Evolutionary conservation across 176 grass and related monocot genomes (phyloP).

Genomic region (Ensete glaucum): DNA sequence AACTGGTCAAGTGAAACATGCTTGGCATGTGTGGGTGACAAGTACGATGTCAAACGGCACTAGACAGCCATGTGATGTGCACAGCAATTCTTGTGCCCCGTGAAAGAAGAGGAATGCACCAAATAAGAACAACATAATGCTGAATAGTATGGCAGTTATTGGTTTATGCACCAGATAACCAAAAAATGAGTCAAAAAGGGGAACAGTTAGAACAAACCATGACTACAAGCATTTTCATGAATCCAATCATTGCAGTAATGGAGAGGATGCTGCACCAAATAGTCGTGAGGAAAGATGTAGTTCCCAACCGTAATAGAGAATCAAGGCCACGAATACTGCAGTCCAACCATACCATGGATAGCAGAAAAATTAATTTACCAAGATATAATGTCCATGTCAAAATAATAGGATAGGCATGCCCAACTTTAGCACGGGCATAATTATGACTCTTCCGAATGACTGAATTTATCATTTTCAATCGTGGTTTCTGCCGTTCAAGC

Average conservation of each 20-base stretch:
- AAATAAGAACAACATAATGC: neutral
- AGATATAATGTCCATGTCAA: slow-evolving; percentile 49
- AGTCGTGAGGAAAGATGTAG: slow-evolving; percentile 77
- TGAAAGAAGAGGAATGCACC: neutral
- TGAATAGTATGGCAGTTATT: neutral
- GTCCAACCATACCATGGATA: slow-evolving; percentile 81
- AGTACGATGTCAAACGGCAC: no score
- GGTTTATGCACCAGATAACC: slow-evolving; percentile 6
- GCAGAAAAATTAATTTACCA: slow-evolving; percentile 68
- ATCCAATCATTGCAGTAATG: slow-evolving; percentile 76
- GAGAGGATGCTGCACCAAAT: slow-evolving; percentile 82
- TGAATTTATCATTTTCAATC: slow-evolving; percentile 29
- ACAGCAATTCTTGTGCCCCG: neutral
- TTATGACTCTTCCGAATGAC: slow-evolving; percentile 36
- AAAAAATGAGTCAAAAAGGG: slow-evolving; percentile 20
- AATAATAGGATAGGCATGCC: slow-evolving; percentile 53
- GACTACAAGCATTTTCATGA: slow-evolving; percentile 59
- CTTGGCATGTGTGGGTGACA: no score
- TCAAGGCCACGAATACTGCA: slow-evolving; percentile 80
- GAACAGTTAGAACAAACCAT: slow-evolving; percentile 31
- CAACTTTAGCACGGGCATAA: slow-evolving; percentile 43
- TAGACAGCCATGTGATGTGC: neutral
- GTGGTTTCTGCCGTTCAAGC: slow-evolving; percentile 49
- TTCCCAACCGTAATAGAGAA: slow-evolving; percentile 77
- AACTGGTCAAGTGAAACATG: no score